Conservation (phyloP, 2,329 filamentous ascomycete genomes). For the Fusarium sp. region DNA sequence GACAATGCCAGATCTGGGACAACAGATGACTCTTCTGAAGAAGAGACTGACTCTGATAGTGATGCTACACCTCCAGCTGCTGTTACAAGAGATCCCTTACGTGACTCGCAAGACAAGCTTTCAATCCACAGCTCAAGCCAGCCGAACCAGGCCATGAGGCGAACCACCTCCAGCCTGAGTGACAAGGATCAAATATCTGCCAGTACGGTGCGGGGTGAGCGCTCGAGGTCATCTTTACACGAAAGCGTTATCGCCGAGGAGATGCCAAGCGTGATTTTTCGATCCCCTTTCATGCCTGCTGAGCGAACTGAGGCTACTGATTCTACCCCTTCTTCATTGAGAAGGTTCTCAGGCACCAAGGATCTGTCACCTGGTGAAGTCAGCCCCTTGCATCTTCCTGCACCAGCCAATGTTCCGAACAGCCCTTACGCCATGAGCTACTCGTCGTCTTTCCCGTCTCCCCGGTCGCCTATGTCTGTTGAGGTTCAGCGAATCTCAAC, state of each 20-base stretch:
- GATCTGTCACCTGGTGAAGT: conserved; percentile 64
- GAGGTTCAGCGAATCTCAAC: conserved; percentile 79
- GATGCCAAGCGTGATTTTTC: conserved; percentile 51
- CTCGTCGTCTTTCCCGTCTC: conserved; percentile 75
- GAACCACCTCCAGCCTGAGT: conserved; percentile 59
- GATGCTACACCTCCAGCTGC: conserved; percentile 49
- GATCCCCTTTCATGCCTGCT: conserved; percentile 50
- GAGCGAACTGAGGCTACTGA: conserved; percentile 49
- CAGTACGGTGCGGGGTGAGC: conserved; percentile 56
- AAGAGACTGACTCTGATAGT: conserved; percentile 58
- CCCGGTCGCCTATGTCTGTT: conserved; percentile 73
- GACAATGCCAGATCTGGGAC: conserved; percentile 57
- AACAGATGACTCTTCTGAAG: conserved; percentile 54
- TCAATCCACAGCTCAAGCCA: conserved; percentile 37
- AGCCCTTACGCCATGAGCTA: conserved; percentile 73
- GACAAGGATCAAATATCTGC: conserved; percentile 45
- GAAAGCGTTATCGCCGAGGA: conserved; percentile 64
- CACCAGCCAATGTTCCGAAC: conserved; percentile 59
- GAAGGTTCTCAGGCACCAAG: conserved; percentile 52
- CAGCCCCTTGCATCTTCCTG: conserved; percentile 56
- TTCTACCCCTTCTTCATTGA: conserved; percentile 58
- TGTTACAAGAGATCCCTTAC: conserved; percentile 32
- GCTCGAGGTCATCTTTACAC: conserved; percentile 60
- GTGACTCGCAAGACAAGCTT: conserved; percentile 35
- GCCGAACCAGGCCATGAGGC: conserved; percentile 47